Evolutionary conservation across 176 grass and related monocot species (phyloP), one percentile per base, ranked within the genome.

Genomic region (Ensete ventricosum): DNA sequence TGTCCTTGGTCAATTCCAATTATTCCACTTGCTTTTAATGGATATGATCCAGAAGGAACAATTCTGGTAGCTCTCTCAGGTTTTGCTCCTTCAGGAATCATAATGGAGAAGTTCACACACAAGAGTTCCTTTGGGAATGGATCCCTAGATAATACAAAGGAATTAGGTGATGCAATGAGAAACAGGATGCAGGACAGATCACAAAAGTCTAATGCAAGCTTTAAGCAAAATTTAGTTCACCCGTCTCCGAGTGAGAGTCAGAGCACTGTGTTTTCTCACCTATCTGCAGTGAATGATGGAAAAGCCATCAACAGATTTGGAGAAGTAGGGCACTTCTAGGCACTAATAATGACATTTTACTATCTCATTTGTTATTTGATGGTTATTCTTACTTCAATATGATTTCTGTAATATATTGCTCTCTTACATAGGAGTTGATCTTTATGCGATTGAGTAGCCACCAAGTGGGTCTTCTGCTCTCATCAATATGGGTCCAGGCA

Each of bases 401-500:
- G 67, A 50, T 13, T 70, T 70, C 0, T 70, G 16, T 50, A 0
- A 7, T 26, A 50, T n/a, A n/a, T 14, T 20, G 8, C 11, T 70
- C 14, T 49, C 23, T 76, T 10, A 58, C 64, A 10, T 85, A 94
- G 95, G 85, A 85, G 63, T 52, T 77, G 64, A 89, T 87, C 62
- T 85, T 87, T 43, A 91, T 99, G 95, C 81, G 81, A 77, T 82
- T 99, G 81, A 99, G 80, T 79, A 91, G 75, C 50, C 77, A 87
- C 54, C 90, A 99, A 81, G 86, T 94, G 79, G 82, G 77, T 77
- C 86, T 91, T 75, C 80, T 99, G 14, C 95, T 99, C 83, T 99
- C 95, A 79, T 89, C 90, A 67, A 91, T 99, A 81, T 94, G 88
- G 95, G 89, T 79, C 82, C 95, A 99, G 82, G 88, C 84, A 84